These are phyloP conservation scores for Cryptosporidium xiaoi DNA, from an alignment of 169 alveolate genomes.

Conservation along the genomic window DNA sequence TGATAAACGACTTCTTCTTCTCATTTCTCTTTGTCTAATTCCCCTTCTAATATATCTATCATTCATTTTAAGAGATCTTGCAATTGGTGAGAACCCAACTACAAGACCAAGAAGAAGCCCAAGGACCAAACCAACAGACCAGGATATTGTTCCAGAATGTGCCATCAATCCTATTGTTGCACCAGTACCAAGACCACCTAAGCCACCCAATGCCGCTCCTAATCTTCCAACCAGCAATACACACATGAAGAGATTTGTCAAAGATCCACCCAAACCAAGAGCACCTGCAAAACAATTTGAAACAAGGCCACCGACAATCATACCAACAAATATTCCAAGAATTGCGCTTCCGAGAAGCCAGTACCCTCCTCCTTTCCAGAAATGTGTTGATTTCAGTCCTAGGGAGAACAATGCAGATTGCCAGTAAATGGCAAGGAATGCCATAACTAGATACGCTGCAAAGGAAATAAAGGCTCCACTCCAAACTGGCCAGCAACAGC, in stretches of 20 bases:
- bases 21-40: conserved; percentile 74
- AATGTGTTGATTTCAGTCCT: conserved; percentile 76
- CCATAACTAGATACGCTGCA: conserved; percentile 59
- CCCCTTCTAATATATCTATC: conserved; percentile 79
- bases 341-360: conserved; percentile 78
- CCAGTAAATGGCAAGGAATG: conserved; percentile 70
- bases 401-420: conserved; percentile 68
- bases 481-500: conserved; percentile 76
- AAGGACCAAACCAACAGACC: conserved; percentile 73
- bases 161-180: conserved; percentile 70
- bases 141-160: conserved; percentile 68
- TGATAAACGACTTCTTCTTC: conserved; percentile 74
- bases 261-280: conserved; percentile 76
- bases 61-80: conserved; percentile 77
- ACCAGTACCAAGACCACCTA: conserved; percentile 73
- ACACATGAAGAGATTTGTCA: conserved; percentile 74
- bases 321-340: conserved; percentile 74
- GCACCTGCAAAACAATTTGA: conserved; percentile 77
- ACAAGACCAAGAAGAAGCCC: conserved; percentile 78
- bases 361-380: conserved; percentile 80
- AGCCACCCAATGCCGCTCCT: conserved; percentile 70
- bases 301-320: conserved; percentile 79
- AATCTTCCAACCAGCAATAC: conserved; percentile 76
- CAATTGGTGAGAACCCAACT: conserved; percentile 78
- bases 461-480: conserved; percentile 65